phyloP scores from a whole-genome alignment of 2,329 filamentous ascomycete genomes.

The Fusarium veterinarium region DNA sequence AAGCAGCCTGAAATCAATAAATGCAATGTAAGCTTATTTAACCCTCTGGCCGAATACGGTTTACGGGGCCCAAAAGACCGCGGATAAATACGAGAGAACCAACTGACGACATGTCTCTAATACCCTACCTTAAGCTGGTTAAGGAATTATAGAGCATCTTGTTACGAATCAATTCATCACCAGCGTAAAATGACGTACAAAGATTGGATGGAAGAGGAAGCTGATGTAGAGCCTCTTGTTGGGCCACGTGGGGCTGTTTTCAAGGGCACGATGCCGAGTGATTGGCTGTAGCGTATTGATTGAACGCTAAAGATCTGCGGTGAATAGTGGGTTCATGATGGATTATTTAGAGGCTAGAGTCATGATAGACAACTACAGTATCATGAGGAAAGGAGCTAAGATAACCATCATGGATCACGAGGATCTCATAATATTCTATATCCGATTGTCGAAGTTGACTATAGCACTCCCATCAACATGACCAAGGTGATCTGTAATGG shows the following conservation, averaged over 20 bases:
- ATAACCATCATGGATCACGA: not conserved
- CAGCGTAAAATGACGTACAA: not conserved
- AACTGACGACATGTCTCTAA: not conserved
- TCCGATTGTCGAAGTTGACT: not conserved
- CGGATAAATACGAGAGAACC: not conserved
- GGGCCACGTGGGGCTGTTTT: constrained; percentile 36
- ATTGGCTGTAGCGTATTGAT: constrained; percentile 36
- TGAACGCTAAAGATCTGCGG: constrained; percentile 3
- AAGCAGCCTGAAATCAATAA: not conserved
- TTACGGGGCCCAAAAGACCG: not conserved
- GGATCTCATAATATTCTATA: not conserved
- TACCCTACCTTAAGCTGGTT: not conserved
- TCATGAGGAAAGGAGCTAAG: not conserved
- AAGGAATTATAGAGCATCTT: not conserved
- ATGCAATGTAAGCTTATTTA: not conserved
- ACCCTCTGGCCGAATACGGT: not conserved
- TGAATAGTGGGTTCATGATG: constrained; percentile 2
- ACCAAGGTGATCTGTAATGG: constrained; percentile 20
- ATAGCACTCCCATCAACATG: not conserved
- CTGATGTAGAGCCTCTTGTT: constrained; percentile 1
- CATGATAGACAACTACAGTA: not conserved
- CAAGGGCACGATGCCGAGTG: constrained; percentile 35
- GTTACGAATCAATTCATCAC: constrained; percentile 21
- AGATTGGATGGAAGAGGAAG: constrained; percentile 15
- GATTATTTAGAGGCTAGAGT: not conserved